These are phyloP conservation scores for Tuber borchii DNA, from an alignment of 495 filamentous ascomycete genomes.

Conservation along the genomic window DNA sequence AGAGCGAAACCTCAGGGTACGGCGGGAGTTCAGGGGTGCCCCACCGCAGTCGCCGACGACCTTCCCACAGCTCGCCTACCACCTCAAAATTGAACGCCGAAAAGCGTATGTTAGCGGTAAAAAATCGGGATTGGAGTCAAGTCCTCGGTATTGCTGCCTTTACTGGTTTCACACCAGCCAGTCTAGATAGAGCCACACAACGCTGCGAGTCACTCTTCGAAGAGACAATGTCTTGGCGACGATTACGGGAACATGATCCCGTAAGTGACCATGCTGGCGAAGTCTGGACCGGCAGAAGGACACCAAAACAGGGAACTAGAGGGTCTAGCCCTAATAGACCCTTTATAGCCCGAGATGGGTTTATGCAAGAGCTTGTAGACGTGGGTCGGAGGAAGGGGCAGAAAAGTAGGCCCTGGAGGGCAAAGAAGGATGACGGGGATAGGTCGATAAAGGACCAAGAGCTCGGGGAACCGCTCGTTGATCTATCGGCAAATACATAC, in stretches of 20 bases:
- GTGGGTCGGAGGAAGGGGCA: neutral
- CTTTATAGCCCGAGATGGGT: slow-evolving; percentile 12
- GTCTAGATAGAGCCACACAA: slow-evolving; percentile 13
- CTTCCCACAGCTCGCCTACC: neutral
- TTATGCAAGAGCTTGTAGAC: slow-evolving; percentile 12
- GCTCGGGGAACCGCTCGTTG: neutral
- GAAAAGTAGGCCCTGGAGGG: neutral
- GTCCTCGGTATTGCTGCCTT: slow-evolving; percentile 24
- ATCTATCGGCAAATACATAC: neutral
- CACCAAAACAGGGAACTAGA: neutral
- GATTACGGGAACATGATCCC: slow-evolving; percentile 4
- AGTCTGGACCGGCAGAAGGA: slow-evolving; percentile 20
- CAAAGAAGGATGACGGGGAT: neutral
- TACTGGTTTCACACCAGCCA: slow-evolving; percentile 12
- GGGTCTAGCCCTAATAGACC: neutral
- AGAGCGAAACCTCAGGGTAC: slow-evolving; percentile 1
- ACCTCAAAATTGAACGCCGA: slow-evolving; percentile 3
- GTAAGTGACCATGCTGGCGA: slow-evolving; percentile 6
- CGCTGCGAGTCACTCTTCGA: slow-evolving; percentile 19
- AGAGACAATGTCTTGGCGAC: slow-evolving; percentile 28
- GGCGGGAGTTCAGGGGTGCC: slow-evolving; percentile 1
- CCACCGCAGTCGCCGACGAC: neutral
- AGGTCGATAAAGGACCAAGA: neutral
- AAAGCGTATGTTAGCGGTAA: slow-evolving; percentile 12
- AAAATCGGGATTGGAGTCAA: slow-evolving; percentile 28